Percentiles rank a stretch among this genome's conserved stretches.
Conservation (phyloP, 257 asterid genomes). For the Solanum appendiculatum region DNA sequence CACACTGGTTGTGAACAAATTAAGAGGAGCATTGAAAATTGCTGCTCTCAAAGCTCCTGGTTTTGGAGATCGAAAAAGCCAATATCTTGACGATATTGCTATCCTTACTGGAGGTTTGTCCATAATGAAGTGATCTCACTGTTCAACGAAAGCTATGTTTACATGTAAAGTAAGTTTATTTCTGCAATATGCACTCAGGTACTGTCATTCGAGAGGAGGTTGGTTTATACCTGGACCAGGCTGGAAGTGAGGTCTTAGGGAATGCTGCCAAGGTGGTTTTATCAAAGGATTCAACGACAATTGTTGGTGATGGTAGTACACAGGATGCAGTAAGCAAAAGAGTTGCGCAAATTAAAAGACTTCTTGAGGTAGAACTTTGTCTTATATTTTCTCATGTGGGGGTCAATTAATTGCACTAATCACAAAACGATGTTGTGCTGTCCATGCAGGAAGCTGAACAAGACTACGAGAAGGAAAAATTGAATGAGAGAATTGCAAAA, state of each 20-base stretch:
- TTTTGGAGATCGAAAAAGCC: conserved; percentile 91
- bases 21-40: conserved; percentile 86
- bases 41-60: conserved; percentile 99
- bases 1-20: conserved; percentile 88
- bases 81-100: conserved; percentile 97
- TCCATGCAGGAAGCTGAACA: conserved; percentile 70
- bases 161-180: neutral
- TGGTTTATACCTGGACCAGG: conserved; percentile 79
- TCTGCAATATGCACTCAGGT: conserved; percentile 21
- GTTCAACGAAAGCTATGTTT: neutral
- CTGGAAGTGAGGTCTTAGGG: conserved; percentile 82
- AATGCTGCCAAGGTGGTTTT: conserved; percentile 91
- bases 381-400: neutral
- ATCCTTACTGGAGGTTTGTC: conserved; percentile 77
- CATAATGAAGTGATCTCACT: neutral
- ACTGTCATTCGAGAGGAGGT: conserved; percentile 94
- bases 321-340: conserved; percentile 82
- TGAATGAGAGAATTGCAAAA: conserved; percentile 88
- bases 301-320: conserved; percentile 96
- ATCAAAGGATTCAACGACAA: conserved; percentile 80
- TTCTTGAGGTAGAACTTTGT: conserved; percentile 53
- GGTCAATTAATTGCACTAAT: neutral
- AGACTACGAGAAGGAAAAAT: conserved; percentile 86
- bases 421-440: neutral
- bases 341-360: conserved; percentile 72